phyloP scores from a whole-genome alignment of 1,139 yeast genomes.

The Lipomyces yarrowii region DNA sequence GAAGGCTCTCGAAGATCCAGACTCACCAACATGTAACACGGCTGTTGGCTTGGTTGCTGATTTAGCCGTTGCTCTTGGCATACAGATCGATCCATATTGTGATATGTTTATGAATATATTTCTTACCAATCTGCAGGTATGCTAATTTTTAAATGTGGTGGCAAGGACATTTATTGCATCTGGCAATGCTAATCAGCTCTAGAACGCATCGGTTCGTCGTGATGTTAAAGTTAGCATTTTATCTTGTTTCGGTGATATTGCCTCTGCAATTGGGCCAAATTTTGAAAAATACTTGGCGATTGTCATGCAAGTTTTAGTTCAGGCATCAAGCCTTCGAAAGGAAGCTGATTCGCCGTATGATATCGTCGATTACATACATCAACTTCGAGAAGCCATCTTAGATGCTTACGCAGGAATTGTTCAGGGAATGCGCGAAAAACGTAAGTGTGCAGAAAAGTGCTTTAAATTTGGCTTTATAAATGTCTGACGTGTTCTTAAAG shows the following conservation, averaged over 20 bases:
- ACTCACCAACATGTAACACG: conserved; percentile 77
- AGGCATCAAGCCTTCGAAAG: conserved; percentile 56
- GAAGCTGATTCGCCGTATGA: conserved; percentile 65
- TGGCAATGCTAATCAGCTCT: conserved; percentile 1
- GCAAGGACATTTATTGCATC: neutral
- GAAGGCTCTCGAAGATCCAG: conserved; percentile 72
- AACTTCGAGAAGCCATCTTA: conserved; percentile 79
- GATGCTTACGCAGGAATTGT: conserved; percentile 96
- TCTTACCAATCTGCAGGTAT: conserved; percentile 68
- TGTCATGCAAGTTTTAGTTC: conserved; percentile 70
- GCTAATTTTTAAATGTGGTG: conserved; percentile 39
- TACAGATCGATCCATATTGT: conserved; percentile 69
- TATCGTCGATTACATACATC: conserved; percentile 71
- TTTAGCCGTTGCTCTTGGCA: conserved; percentile 87
- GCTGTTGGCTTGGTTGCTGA: conserved; percentile 98
- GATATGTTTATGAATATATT: conserved; percentile 80
- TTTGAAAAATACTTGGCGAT: conserved; percentile 76
- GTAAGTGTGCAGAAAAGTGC: neutral
- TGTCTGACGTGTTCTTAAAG: conserved; percentile 37
- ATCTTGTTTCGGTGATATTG: conserved; percentile 96
- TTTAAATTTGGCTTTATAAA: neutral
- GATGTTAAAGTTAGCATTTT: conserved; percentile 85
- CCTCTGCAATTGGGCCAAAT: conserved; percentile 79
- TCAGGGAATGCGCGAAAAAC: conserved; percentile 68
- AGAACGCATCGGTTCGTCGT: conserved; percentile 53